These are phyloP conservation scores for Pichia scutulata DNA, from an alignment of 805 yeast genomes.

Conservation along the genomic window DNA sequence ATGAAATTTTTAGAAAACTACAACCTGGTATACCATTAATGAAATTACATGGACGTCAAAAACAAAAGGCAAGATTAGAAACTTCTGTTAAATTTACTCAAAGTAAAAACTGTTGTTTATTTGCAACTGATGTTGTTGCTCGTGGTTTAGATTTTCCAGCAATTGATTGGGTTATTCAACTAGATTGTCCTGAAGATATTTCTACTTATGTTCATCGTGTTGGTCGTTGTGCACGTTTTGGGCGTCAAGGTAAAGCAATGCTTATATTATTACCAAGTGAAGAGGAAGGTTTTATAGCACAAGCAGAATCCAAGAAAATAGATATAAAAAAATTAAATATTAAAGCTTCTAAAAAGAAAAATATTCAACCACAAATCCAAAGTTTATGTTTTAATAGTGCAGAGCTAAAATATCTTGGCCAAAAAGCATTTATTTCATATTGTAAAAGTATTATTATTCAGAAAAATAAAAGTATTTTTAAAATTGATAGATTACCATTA, in stretches of 20 bases:
- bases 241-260: slow-evolving; percentile 74
- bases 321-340: slow-evolving; percentile 68
- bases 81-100: slow-evolving; percentile 70
- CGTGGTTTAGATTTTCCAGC: slow-evolving; percentile 90
- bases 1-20: slow-evolving; percentile 75
- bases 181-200: slow-evolving; percentile 85
- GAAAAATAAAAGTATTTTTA: slow-evolving; percentile 79
- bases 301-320: slow-evolving; percentile 55
- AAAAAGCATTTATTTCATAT: slow-evolving; percentile 91
- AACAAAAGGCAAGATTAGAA: slow-evolving; percentile 82
- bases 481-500: slow-evolving; percentile 64
- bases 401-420: slow-evolving; percentile 85
- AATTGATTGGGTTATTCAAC: slow-evolving; percentile 90
- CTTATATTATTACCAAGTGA: slow-evolving; percentile 80
- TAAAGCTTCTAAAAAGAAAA: slow-evolving; percentile 62
- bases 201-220: slow-evolving; percentile 89
- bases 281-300: slow-evolving; percentile 63
- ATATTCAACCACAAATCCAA: slow-evolving; percentile 78
- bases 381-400: slow-evolving; percentile 88
- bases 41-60: slow-evolving; percentile 84
- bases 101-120: slow-evolving; percentile 71
- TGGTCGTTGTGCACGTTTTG: slow-evolving; percentile 85
- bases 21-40: slow-evolving; percentile 88
- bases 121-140: slow-evolving; percentile 89
- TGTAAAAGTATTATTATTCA: slow-evolving; percentile 79